Evolutionary conservation across 208 protist species (phyloP), one percentile per base, ranked within the genome.

Genomic region (Leishmania gerbilli): DNA sequence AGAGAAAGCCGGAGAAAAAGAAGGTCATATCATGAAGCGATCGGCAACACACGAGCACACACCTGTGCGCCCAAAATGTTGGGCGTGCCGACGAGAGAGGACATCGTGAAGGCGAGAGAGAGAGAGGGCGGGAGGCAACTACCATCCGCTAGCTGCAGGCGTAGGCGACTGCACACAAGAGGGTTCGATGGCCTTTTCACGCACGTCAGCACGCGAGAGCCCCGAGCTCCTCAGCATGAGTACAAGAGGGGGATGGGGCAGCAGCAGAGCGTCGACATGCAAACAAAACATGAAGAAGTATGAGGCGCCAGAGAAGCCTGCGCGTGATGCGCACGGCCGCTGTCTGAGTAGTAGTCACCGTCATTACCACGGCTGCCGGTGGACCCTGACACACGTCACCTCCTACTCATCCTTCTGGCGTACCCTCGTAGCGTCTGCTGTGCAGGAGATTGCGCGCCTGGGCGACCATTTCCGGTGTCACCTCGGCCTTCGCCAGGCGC

Each of bases 381-480:
- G 21, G 40, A n/a, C 40, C 21, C 40, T 37, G 53, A 58, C 71
- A 37, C 71, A 74, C 37, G 42, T 24, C 68, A 31, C 8, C 21
- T n/a, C 24, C 21, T 58, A 5, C 72, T 77, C 72, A 78, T 45
- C 47, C 56, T 4, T 77, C 68, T 5, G 77, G 77, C 3, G 82
- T 76, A 31, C 74, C 82, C n/a, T 84, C 84, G 56, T 93, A 93
- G 31, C 90, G 85, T 11, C 71, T 37, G 68, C 91, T 95, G 68
- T 84, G 84, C 62, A 92, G 88, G n/a, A 97, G 77, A 64, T 68
- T 58, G 24, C 89, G 79, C 31, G 92, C 94, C 17, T 85, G 86
- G 13, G 82, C 80, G 58, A 97, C 82, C 94, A 97, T 97, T 53
- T 90, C 88, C 9, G 86, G 74, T 31, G 94, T 89, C 69, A 97